phyloP scores from a whole-genome alignment of 768 basidiomycete genomes.

The Psilocybe cyanescens region DNA sequence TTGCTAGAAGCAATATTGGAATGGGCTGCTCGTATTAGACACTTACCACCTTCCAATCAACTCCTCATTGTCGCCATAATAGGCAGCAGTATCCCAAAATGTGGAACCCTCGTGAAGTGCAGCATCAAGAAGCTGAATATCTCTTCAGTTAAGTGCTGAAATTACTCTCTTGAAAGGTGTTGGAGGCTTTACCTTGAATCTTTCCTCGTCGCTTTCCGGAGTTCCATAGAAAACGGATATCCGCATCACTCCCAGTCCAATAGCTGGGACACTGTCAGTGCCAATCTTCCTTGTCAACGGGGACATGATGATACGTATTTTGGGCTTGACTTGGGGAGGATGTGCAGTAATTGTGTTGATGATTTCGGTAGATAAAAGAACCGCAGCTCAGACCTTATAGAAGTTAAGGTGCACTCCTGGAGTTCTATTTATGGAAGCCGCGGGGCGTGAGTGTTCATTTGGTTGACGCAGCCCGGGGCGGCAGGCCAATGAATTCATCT shows the following conservation, averaged over 20 bases:
- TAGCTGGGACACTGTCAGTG: conserved; percentile 41
- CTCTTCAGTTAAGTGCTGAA: background rate
- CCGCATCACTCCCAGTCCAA: conserved; percentile 64
- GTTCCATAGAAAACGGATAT: conserved; percentile 47
- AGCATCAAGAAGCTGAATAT: conserved; percentile 39
- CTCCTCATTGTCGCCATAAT: conserved; percentile 46
- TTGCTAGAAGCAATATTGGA: background rate
- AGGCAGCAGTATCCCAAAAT: conserved; percentile 50
- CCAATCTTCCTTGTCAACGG: conserved; percentile 39
- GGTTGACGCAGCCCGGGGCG: too few relatives aligned
- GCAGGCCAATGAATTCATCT: too few relatives aligned
- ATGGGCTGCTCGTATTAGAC: background rate
- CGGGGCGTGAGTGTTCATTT: too few relatives aligned
- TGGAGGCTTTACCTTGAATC: conserved; percentile 47
- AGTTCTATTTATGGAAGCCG: too few relatives aligned
- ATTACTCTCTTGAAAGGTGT: too few relatives aligned
- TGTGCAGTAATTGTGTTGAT: too few relatives aligned
- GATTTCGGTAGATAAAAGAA: too few relatives aligned
- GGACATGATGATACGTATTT: background rate
- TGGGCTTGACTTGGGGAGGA: too few relatives aligned
- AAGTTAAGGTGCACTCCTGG: too few relatives aligned
- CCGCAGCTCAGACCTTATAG: too few relatives aligned
- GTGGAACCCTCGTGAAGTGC: conserved; percentile 42
- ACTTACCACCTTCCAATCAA: conserved; percentile 45
- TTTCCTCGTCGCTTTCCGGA: conserved; percentile 51